phyloP scores from a whole-genome alignment of 2,329 filamentous ascomycete genomes.

The Cordyceps cateniannulata region DNA sequence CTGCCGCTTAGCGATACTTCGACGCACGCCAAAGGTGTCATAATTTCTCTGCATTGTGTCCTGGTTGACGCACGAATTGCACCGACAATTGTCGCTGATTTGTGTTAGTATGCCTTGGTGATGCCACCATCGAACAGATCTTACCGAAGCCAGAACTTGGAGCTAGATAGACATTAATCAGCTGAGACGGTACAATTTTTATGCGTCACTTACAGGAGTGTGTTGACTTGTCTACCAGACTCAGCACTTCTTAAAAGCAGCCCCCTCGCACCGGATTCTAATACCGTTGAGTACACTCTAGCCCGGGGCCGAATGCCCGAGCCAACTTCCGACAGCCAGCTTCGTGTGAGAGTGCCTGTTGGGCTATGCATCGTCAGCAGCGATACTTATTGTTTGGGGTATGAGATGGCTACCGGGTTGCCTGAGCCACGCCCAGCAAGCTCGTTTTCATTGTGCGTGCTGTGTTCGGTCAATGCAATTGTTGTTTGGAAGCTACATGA shows the following conservation, averaged over 20 bases:
- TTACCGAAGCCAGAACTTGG: conserved; percentile 12
- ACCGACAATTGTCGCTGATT: conserved; percentile 37
- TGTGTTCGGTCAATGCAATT: neutral
- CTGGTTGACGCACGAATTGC: conserved; percentile 33
- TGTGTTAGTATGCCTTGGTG: neutral
- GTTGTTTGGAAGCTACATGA: neutral
- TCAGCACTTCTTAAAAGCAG: conserved; percentile 4
- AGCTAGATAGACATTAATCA: neutral
- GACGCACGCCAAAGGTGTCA: conserved; percentile 32
- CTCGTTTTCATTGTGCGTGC: neutral
- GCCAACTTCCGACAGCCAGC: neutral
- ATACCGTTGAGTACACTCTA: conserved; percentile 1
- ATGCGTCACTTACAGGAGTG: conserved; percentile 6
- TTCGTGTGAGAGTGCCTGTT: neutral
- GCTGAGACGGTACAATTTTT: neutral
- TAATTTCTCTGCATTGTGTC: conserved; percentile 37
- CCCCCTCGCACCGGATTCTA: conserved; percentile 2
- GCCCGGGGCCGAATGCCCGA: neutral
- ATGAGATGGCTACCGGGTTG: neutral
- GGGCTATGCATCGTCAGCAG: neutral
- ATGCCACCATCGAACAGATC: neutral
- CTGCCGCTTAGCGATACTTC: neutral
- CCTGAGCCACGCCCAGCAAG: neutral
- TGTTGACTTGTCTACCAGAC: conserved; percentile 4
- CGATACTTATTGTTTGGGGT: neutral